phyloP scores from a whole-genome alignment of 345 rosid species.

The Bruguiera parviflora region DNA sequence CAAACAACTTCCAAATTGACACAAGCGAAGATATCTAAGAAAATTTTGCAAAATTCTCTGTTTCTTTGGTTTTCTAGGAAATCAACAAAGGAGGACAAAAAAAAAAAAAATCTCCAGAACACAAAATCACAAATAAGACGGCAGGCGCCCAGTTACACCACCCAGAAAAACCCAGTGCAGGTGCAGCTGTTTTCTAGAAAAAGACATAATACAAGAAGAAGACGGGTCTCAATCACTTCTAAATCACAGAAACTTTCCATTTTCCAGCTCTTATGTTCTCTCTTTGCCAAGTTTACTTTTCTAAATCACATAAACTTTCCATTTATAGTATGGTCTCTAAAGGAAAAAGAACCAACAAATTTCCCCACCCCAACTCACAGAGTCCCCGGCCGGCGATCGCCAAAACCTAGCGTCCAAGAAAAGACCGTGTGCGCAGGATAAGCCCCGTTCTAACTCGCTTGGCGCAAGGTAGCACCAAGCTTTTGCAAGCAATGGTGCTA shows the following conservation, averaged over 20 bases:
- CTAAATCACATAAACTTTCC: too few relatives aligned
- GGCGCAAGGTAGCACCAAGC: neutral
- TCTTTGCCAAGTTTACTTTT: neutral
- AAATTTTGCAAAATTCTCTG: neutral
- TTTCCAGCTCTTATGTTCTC: neutral
- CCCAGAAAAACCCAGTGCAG: too few relatives aligned
- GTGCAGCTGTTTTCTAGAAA: conserved; percentile 19
- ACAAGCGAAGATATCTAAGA: neutral
- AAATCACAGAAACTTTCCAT: conserved; percentile 14
- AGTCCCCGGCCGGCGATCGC: neutral
- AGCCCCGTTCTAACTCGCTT: neutral
- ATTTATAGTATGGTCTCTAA: too few relatives aligned
- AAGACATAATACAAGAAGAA: conserved; percentile 10
- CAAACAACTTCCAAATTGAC: neutral
- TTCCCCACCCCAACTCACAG: neutral
- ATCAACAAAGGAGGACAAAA: conserved; percentile 7
- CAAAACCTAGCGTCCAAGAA: neutral
- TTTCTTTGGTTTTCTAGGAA: conserved; percentile 8
- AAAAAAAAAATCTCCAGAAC: neutral
- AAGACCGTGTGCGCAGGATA: conserved; percentile 2
- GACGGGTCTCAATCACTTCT: conserved; percentile 3
- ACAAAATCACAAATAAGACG: too few relatives aligned
- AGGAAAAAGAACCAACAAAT: neutral
- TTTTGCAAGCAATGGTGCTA: too few relatives aligned
- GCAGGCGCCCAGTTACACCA: too few relatives aligned